Evolutionary conservation across 495 filamentous ascomycete genomes (phyloP).

Genomic region (Penicillium malachiteum): DNA sequence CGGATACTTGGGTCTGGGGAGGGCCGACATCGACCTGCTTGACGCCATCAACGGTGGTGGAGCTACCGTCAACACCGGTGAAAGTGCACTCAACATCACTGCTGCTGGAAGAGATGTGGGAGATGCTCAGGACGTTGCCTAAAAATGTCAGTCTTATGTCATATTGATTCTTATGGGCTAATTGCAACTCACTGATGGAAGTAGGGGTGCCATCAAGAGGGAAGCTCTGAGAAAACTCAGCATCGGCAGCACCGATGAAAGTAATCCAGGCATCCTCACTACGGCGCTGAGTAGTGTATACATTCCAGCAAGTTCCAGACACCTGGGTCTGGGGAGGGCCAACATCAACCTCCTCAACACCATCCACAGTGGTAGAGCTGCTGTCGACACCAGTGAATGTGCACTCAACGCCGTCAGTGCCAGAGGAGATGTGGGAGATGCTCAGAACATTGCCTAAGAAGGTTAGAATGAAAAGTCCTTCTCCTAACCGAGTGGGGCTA

Average conservation of each 20-base stretch:
- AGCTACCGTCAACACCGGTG: constrained; percentile 24
- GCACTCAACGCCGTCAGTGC: constrained; percentile 10
- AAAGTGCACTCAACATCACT: constrained; percentile 18
- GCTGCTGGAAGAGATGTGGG: constrained; percentile 22
- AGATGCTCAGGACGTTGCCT: constrained; percentile 20
- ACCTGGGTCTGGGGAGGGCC: constrained; percentile 40
- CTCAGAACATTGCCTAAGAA: constrained; percentile 23
- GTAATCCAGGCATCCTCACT: constrained; percentile 4
- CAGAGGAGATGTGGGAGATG: constrained; percentile 26
- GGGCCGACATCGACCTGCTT: constrained; percentile 29
- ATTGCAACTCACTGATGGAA: background rate
- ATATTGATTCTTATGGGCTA: background rate
- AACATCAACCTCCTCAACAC: constrained; percentile 23
- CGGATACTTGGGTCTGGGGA: constrained; percentile 40
- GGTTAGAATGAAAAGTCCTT: background rate
- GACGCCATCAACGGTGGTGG: constrained; percentile 21
- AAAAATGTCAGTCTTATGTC: background rate
- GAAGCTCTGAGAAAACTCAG: constrained; percentile 15
- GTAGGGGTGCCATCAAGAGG: background rate
- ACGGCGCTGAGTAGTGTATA: background rate
- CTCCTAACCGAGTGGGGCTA: too few relatives aligned
- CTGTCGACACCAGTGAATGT: constrained; percentile 28
- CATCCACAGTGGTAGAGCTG: constrained; percentile 23
- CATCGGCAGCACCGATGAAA: constrained; percentile 21
- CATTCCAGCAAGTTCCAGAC: constrained; percentile 27